Evolutionary conservation across 179 eudicot genomes (phyloP), one percentile per base, ranked within the genome.

Genomic region (Drosera spatulata): DNA sequence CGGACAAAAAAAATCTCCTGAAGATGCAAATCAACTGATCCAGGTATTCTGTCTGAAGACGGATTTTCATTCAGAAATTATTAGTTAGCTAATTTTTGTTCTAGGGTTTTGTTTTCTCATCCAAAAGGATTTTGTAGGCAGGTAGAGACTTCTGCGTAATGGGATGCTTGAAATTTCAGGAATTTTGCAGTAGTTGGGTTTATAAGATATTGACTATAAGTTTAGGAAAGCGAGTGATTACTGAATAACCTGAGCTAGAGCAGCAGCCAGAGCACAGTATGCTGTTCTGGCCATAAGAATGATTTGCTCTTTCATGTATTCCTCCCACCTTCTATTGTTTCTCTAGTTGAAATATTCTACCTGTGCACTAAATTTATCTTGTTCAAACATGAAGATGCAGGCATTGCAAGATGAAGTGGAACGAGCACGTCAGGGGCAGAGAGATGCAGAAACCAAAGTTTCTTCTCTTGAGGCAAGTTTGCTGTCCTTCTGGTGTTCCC

Each of bases 391-490:
- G 62, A 62, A 94, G 96, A 80, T 85, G 64, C 97, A 94, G 78
- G 90, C 91, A 68, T 94, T 97, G 99, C 95, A 94, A 76, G 91
- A 94, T 74, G 99, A 94, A 80, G 97, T 82, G 61, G 97, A 90
- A 73, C 88, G 97, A 68, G 97, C 99, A 62, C 88, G 96, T 40
- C 85, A 80, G 60, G 74, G 85, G 71, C 96, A 94, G 75, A 86
- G 96, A 77, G 96, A 87, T 74, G 97, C 96, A 62, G 99, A 90
- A 79, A 81, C 77, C 81, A 94, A 90, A 72, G 82, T 90, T 69
- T 83, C 97, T 66, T 85, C 95, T 53, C 60, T 79, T 69, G 99
- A 90, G 82, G 99, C 71, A 68, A 79, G 86, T 78, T 66, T 38
- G 52, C 61, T 63, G 12, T 53, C 42, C 3, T 55, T 61, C 61